Evolutionary conservation across 2,329 filamentous ascomycete genomes (phyloP), one percentile per base, ranked within the genome.

Genomic region (Colletotrichum aenigma): DNA sequence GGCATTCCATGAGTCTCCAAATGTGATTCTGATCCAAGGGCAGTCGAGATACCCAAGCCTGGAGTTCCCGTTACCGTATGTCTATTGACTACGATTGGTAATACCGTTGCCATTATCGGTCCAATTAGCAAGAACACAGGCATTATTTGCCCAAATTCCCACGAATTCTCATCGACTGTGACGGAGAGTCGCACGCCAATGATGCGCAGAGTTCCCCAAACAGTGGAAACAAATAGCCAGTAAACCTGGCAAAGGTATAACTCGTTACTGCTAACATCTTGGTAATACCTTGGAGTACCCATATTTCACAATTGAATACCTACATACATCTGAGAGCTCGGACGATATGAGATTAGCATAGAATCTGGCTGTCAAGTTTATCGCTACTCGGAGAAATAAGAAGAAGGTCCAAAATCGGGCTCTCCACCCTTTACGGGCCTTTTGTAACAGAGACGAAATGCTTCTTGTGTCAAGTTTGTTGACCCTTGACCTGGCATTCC

Each of bases 261-360:
- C 1, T 62, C 2, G 30, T 32, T 9, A 30, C 16, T 30, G 12
- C 5, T 36, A 7, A 4, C 4, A 5, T 2, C 7, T 7, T 2
- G 3, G 12, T 2, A n/a, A 4, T 7, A 21, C 3, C 2, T n/a
- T 13, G 18, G 0, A 12, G 1, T 15, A 4, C n/a, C 16, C 9
- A 13, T 30, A 12, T 4, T 0, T 1, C 36, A 2, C n/a, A n/a
- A n/a, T n/a, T 18, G 2, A 43, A 6, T 0, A 6, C 3, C 18
- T 6, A 65, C 61, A 0, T 16, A 65, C 61, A n/a, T 65, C 61
- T 24, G 61, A 65, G 1, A 65, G 32, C 34, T 65, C 61, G 3
- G 61, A 43, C 18, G 61, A 65, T 24, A 65, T 0, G 10, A 65
- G 34, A 18, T 65, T 24, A 8, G 6, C n/a, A 21, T 43, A 65